Conservation (phyloP, 495 filamentous ascomycete genomes). For the Staphylotrichum tortipilum region DNA sequence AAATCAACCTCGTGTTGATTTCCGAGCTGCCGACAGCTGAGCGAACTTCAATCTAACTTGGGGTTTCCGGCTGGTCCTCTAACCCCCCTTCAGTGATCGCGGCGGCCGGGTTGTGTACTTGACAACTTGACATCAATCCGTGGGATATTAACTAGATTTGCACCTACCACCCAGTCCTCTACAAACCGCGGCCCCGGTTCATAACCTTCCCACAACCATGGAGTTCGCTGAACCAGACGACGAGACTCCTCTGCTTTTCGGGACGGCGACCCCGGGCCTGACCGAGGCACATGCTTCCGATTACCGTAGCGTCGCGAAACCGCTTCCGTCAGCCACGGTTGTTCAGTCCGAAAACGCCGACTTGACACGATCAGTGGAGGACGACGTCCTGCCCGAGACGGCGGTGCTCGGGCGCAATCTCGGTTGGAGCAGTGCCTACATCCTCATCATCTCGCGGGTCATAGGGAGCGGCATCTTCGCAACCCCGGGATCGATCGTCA, state of each 20-base stretch:
- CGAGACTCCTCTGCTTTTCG: neutral
- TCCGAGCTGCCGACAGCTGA: neutral
- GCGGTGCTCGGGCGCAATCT: slow-evolving; percentile 51
- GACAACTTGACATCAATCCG: too few species aligned
- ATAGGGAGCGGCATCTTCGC: slow-evolving; percentile 73
- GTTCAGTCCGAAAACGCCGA: neutral
- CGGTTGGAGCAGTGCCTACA: slow-evolving; percentile 60
- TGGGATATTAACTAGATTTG: too few species aligned
- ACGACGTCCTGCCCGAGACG: slow-evolving; percentile 55
- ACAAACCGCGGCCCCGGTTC: too few species aligned
- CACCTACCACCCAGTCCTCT: too few species aligned
- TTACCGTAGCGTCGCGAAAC: neutral
- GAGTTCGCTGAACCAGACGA: neutral
- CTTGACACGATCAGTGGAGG: slow-evolving; percentile 32
- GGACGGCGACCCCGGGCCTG: neutral
- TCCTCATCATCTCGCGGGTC: slow-evolving; percentile 67
- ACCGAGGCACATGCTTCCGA: neutral
- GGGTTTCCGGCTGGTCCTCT: too few species aligned
- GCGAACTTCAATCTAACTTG: neutral
- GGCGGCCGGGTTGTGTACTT: too few species aligned
- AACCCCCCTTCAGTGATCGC: too few species aligned
- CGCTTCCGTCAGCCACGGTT: neutral
- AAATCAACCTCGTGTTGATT: neutral
- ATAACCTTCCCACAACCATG: too few species aligned
- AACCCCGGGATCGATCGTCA: slow-evolving; percentile 60